phyloP scores from a whole-genome alignment of 2,329 filamentous ascomycete species.

The Cladosporium sp. region DNA sequence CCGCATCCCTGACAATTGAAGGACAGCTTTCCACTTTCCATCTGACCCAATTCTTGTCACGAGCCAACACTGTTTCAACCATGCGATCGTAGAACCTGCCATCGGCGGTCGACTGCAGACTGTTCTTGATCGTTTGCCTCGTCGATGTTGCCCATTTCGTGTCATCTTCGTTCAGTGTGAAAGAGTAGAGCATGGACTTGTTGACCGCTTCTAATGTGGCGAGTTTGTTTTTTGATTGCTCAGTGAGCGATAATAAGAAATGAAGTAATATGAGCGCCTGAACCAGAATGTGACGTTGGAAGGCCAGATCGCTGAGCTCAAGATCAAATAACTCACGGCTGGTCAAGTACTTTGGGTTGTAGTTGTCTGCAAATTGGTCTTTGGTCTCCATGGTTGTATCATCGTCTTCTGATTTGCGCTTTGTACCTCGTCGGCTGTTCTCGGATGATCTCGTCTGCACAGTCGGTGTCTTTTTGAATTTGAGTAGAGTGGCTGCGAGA shows the following conservation, averaged over 20 bases:
- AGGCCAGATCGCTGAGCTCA: constrained; percentile 92
- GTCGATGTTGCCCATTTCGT: constrained; percentile 79
- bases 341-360: constrained; percentile 98
- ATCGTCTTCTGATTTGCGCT: constrained; percentile 56
- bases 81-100: constrained; percentile 94
- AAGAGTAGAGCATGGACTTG: constrained; percentile 80
- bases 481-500: constrained; percentile 60
- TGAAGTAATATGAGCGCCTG: constrained; percentile 93
- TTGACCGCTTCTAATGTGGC: constrained; percentile 61
- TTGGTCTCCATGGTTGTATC: constrained; percentile 9
- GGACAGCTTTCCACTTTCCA: constrained; percentile 97
- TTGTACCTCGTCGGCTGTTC: constrained; percentile 55
- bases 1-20: constrained; percentile 70
- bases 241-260: constrained; percentile 86
- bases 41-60: constrained; percentile 97
- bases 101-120: constrained; percentile 64
- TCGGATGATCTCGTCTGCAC: constrained; percentile 68
- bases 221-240: constrained; percentile 75
- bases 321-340: constrained; percentile 93
- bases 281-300: constrained; percentile 88
- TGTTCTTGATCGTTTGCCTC: constrained; percentile 73
- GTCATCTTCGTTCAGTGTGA: constrained; percentile 76
- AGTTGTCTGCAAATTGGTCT: constrained; percentile 61
- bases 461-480: constrained; percentile 68
- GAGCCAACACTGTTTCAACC: constrained; percentile 89